Evolutionary conservation across 2,329 filamentous ascomycete genomes (phyloP), one percentile per base, ranked within the genome.

Genomic region (Neophaeococcomyces mojaviensis): DNA sequence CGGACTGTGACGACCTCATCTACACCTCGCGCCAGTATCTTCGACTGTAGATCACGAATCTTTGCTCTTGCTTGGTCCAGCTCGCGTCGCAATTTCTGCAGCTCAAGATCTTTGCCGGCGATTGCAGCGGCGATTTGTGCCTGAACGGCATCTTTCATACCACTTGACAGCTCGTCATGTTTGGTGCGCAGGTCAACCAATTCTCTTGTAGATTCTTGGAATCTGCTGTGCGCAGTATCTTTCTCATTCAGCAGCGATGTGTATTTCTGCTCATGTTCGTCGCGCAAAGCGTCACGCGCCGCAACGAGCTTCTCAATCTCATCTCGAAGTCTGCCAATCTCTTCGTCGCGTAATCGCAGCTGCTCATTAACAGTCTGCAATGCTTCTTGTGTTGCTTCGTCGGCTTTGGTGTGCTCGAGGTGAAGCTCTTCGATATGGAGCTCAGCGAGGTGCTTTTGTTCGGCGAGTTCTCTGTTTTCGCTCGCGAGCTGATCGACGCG

Each of bases 41-140:
- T 73, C 51, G 73, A 69, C 56, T 82, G 78, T 39, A 82, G 64
- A 16, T 70, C 68, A 54, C 77, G 72, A 54, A 82, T 75, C 57
- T 80, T 74, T 55, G 79, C 74, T 43, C 71, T 72, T 12, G 88
- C 85, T 24, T 74, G 77, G 49, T 87, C 81, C 31, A 98, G 78
- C 62, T 97, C 84, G 39, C 77, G 75, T 40, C 84, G 85, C 53
- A 98, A 73, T 36, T 79, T 77, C 37, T 79, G 77, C 56, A 98
- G 86, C 67, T 97, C 88, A 20, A 78, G 76, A 60, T 97, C 87
- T 62, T 92, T 94, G 50, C 86, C 81, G 46, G 81, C 75, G n/a
- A 95, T 67, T 1, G 81, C 79, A 48, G 75, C 69, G 47, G 75
- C 72, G 49, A 84, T 76, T 60, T 85, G 76, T 39, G 75, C 69